Evolutionary conservation across 768 basidiomycete genomes (phyloP).

Genomic region (Termitomyces sp.): DNA sequence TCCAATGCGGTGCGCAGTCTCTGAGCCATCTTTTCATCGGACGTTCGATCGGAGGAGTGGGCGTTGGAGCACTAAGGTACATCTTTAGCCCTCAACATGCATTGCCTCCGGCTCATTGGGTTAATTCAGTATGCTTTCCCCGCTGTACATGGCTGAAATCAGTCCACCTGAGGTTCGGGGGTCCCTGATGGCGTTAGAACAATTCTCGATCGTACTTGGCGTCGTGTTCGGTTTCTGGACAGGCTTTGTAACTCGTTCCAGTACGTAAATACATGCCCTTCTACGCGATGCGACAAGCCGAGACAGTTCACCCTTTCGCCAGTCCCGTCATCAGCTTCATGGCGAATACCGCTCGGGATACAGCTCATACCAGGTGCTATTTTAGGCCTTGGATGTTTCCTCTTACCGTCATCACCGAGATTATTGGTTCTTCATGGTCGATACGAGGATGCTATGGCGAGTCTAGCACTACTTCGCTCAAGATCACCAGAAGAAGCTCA

Average conservation of each 20-base stretch:
- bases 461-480: constrained; percentile 52
- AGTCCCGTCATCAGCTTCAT: constrained; percentile 64
- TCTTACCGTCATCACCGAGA: constrained; percentile 59
- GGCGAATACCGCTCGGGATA: constrained; percentile 71
- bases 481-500: constrained; percentile 38
- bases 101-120: background rate
- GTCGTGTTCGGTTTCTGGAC: constrained; percentile 83
- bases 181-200: constrained; percentile 74
- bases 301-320: background rate
- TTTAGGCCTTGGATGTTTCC: constrained; percentile 54
- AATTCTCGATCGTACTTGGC: constrained; percentile 74
- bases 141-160: constrained; percentile 82
- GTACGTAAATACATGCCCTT: constrained; percentile 28
- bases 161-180: constrained; percentile 76
- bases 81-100: constrained; percentile 2
- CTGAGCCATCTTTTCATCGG: constrained; percentile 58
- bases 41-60: constrained; percentile 70
- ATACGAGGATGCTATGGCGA: constrained; percentile 49
- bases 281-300: background rate
- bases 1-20: constrained; percentile 58
- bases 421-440: constrained; percentile 50
- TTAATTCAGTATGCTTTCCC: constrained; percentile 59
- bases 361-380: constrained; percentile 67
- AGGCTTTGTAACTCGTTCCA: constrained; percentile 63
- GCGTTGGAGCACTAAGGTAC: constrained; percentile 72